Conservation (phyloP, 1,284 basidiomycete species). For the Prillingera fragicola region DNA sequence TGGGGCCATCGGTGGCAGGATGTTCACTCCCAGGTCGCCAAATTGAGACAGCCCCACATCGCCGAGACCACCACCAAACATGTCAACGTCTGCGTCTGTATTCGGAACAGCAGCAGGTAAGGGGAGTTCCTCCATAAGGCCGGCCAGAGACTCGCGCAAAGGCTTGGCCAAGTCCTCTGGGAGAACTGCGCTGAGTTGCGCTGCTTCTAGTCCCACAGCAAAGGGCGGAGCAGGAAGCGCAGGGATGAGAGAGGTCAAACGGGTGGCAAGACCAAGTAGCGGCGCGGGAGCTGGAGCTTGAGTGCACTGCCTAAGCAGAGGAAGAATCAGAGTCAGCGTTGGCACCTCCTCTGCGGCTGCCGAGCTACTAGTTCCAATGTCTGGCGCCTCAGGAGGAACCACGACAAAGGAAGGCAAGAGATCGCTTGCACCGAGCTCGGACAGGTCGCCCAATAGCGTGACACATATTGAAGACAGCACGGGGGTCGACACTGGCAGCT, state of each 20-base stretch:
- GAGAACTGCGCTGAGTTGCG: constrained; percentile 25
- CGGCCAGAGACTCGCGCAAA: constrained; percentile 31
- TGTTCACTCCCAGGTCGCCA: constrained; percentile 1
- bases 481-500: constrained; percentile 8
- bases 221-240: constrained; percentile 39
- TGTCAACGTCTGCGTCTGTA: not conserved
- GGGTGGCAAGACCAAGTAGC: constrained; percentile 19
- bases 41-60: constrained; percentile 7
- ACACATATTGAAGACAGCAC: constrained; percentile 20
- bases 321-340: constrained; percentile 32
- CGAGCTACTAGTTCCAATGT: constrained; percentile 24
- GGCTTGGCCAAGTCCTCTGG: constrained; percentile 33
- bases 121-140: constrained; percentile 39
- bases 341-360: constrained; percentile 12
- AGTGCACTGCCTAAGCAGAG: constrained; percentile 29
- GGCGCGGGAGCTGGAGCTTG: constrained; percentile 9
- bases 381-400: constrained; percentile 11
- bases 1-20: not conserved
- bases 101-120: constrained; percentile 8
- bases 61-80: too few relatives aligned
- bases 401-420: constrained; percentile 10
- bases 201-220: constrained; percentile 39
- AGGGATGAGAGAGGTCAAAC: constrained; percentile 25
- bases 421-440: constrained; percentile 19
- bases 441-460: constrained; percentile 18